Base-by-base conservation (phyloP, 2,329 filamentous ascomycete species). In the Penicillium hordei region DNA sequence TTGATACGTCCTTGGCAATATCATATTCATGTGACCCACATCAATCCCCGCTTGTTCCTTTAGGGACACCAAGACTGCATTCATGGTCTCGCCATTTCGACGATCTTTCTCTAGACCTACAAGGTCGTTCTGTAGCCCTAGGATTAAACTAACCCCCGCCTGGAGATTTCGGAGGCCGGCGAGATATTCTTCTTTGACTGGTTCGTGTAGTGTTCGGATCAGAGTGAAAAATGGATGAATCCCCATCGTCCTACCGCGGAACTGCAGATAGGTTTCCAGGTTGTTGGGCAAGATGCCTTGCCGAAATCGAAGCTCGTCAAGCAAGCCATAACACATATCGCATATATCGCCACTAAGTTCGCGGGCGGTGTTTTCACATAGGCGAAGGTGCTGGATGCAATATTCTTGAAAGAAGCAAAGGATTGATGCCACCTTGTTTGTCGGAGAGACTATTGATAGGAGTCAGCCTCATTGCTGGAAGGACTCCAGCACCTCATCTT, bases 91-190 rank as follows among this genome's bases (percentile, higher is more conserved):
- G 12, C 52, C 52, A 10, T 55, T 50, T 7, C 38, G 52, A 36
- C 36, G 52, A 36, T 55, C 52, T 34, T 55, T 55, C 19, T 55
- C 52, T 13, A 55, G 38, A 5, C 52, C 52, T 13, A 55, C 52
- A 15, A 55, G 52, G 19, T 55, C 52, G 7, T 55, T 55, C 9
- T 55, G 52, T 5, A 55, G 52, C 12, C 52, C 52, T 2, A 55
- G 31, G 0, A 55, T 38, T 13, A 50, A 12, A 19, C 52, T 27
- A 9, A 55, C 23, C 2, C n/a, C 17, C 2, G 25, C 27, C 19
- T 43, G 52, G 12, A 55, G 39, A 12, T 55, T 23, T 17, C 13
- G 21, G 1, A 55, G 45, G 1, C 5, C 8, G 2, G 19, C 23
- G 3, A 43, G 17, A 36, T 50, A 44, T 21, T 50, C 5, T 1